These are phyloP conservation scores for Silene uniflora DNA, from an alignment of 148 eudicot genomes.

Conservation along the genomic window DNA sequence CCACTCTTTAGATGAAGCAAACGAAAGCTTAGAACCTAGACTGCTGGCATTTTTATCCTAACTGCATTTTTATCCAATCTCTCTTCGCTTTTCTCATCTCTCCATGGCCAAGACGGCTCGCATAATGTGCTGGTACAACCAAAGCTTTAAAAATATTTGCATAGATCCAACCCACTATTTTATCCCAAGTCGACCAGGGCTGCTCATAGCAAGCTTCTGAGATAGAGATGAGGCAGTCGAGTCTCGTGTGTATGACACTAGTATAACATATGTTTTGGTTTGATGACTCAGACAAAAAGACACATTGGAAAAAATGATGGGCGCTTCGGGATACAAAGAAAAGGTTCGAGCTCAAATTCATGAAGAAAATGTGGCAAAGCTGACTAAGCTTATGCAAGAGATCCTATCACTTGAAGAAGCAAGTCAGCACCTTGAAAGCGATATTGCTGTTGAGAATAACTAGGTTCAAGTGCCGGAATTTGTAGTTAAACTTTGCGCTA, in stretches of 20 bases:
- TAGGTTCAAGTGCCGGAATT: neutral
- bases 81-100: too few species aligned
- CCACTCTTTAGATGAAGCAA: too few species aligned
- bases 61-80: too few species aligned
- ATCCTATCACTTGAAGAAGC: conserved; percentile 56
- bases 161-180: too few species aligned
- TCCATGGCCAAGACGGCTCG: too few species aligned
- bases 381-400: conserved; percentile 49
- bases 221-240: neutral
- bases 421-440: conserved; percentile 40
- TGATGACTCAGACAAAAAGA: conserved; percentile 55
- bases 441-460: conserved; percentile 26
- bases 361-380: conserved; percentile 55
- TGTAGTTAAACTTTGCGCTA: neutral
- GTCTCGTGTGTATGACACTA: neutral
- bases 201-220: neutral
- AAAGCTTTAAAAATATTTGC: too few species aligned
- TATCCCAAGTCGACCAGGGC: too few species aligned
- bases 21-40: too few species aligned
- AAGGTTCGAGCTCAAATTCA: conserved; percentile 61
- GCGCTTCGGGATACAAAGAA: conserved; percentile 59
- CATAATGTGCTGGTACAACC: too few species aligned
- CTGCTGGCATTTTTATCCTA: too few species aligned
- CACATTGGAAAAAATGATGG: conserved; percentile 47
- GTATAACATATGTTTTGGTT: neutral